Evolutionary conservation across 805 yeast species (phyloP), one percentile per base, ranked within the genome.

Genomic region (Yamadazyma sp.): DNA sequence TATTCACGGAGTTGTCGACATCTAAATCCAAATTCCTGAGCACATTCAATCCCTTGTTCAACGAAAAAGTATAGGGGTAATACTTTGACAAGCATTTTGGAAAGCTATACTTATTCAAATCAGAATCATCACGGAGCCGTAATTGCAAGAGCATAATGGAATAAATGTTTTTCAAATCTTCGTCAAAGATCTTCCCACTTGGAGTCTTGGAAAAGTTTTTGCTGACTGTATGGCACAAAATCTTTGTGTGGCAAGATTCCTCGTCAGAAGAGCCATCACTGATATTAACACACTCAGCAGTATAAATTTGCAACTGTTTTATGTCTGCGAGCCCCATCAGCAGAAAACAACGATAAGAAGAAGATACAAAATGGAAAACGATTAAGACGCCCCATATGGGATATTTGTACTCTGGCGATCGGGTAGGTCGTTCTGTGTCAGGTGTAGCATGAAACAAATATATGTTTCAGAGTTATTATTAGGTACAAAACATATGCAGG

Each of bases 151-250:
- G 35, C 47, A 75, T 45, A 20, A 79, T 59, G 1, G 86, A 70
- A 53, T 61, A 87, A 0, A 84, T 73, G 22, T 76, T 77, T 45
- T 77, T 77, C 29, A 84, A 48, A 48, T 84, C 89, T 29, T 71
- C 70, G 32, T 66, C 71, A 49, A 67, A 74, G 18, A 81, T 65
- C 16, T 67, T 60, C 0, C 84, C 85, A 18, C 57, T 60, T 0
- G 81, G 75, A 0, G 83, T 73, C 42, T 74, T 66, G 42, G 63
- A 64, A 45, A 78, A 69, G 37, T 62, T 65, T 31, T 67, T 66
- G 1, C 71, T 64, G 3, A 68, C 61, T 2, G 67, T 55, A 44
- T 73, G 75, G 22, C 34, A 40, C 25, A 45, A 22, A 17, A 37
- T 26, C 17, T 24, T 27, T n/a, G 30, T 24, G 29, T 37, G 23